A percentile compares a stretch with the other conserved stretches of the same genome.
phyloP scores from a whole-genome alignment of 2,329 filamentous ascomycete genomes.

The Podosphaera aphanis region DNA sequence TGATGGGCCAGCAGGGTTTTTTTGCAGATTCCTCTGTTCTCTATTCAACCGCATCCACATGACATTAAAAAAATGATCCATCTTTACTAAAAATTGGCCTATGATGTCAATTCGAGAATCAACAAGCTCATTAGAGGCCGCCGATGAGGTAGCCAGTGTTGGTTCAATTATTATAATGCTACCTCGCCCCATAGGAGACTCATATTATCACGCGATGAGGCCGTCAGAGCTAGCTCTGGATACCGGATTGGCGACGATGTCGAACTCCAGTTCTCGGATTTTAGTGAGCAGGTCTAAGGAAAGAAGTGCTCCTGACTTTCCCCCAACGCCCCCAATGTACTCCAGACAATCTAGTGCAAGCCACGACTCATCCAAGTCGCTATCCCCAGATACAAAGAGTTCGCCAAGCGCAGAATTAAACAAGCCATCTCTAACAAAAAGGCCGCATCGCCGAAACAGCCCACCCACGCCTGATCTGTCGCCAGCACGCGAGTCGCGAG shows the following conservation, averaged over 20 bases:
- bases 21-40: background rate
- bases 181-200: constrained; percentile 13
- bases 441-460: constrained; percentile 40
- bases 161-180: constrained; percentile 13
- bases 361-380: background rate
- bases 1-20: background rate
- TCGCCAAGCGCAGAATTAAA: constrained; percentile 2
- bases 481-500: constrained; percentile 33
- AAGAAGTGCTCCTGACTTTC: constrained; percentile 22
- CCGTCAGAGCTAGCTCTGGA: constrained; percentile 11
- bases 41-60: too few species aligned
- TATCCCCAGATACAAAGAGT: background rate
- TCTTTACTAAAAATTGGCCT: constrained; percentile 12
- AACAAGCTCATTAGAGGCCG: constrained; percentile 10
- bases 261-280: constrained; percentile 14
- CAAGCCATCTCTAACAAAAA: constrained; percentile 18
- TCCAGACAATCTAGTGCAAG: constrained; percentile 32
- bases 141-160: constrained; percentile 9
- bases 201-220: constrained; percentile 7
- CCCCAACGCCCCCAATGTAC: constrained; percentile 39
- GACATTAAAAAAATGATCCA: background rate
- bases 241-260: constrained; percentile 8
- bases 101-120: constrained; percentile 15
- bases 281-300: constrained; percentile 14
- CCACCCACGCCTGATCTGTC: constrained; percentile 57